Evolutionary conservation across 805 yeast genomes (phyloP).

Genomic region (Debaryomyces castellii): DNA sequence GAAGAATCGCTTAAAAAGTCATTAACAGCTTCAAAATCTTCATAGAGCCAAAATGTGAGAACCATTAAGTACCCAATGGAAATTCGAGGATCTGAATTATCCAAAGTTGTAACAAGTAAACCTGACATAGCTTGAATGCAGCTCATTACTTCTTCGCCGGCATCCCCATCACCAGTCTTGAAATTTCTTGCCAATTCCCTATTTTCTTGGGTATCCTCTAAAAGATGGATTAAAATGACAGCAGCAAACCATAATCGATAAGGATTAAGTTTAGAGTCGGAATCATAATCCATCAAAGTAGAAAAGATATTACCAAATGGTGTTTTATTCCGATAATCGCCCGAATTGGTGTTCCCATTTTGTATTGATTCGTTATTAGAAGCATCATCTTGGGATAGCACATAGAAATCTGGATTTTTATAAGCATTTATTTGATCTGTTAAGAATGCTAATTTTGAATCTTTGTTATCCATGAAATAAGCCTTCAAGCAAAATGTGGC

Average conservation of each 20-base stretch:
- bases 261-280: conserved; percentile 66
- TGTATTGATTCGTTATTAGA: conserved; percentile 5
- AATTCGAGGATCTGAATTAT: conserved; percentile 66
- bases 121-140: conserved; percentile 79
- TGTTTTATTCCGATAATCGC: conserved; percentile 11
- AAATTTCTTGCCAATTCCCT: conserved; percentile 49
- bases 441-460: conserved; percentile 61
- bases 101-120: conserved; percentile 62
- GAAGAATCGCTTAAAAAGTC: conserved; percentile 71
- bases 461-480: conserved; percentile 62
- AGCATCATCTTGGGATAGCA: conserved; percentile 6
- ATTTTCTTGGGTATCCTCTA: conserved; percentile 53
- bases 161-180: conserved; percentile 54
- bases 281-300: conserved; percentile 73
- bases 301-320: conserved; percentile 64
- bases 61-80: conserved; percentile 77
- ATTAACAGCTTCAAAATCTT: conserved; percentile 70
- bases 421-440: conserved; percentile 58
- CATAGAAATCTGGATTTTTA: conserved; percentile 22
- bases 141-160: conserved; percentile 68
- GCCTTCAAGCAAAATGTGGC: conserved; percentile 66
- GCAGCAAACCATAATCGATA: conserved; percentile 85
- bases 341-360: conserved; percentile 1
- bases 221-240: conserved; percentile 58
- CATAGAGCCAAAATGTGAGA: conserved; percentile 73